Conservation (phyloP, 202 grass and related monocot genomes). For the Carex sylvatica region DNA sequence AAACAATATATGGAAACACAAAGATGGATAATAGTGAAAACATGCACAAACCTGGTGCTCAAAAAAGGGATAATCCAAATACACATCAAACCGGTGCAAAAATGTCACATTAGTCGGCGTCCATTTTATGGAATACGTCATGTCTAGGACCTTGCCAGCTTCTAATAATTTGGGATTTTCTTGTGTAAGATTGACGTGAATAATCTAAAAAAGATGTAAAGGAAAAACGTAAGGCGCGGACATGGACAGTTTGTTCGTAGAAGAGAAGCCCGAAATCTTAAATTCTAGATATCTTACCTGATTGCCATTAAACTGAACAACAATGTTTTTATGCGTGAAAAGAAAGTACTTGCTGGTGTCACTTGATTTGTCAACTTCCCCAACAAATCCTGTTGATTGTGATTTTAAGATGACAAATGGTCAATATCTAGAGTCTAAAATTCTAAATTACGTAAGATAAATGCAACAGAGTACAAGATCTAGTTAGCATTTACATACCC, state of each 20-base stretch:
- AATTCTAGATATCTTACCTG: slow-evolving; percentile 45
- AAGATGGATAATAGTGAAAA: slow-evolving; percentile 10
- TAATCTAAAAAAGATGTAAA: slow-evolving; percentile 58
- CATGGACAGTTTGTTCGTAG: background rate
- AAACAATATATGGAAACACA: background rate
- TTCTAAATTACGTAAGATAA: slow-evolving; percentile 18
- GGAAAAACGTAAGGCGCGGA: background rate
- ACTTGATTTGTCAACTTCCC: slow-evolving; percentile 74
- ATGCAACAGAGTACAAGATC: slow-evolving; percentile 4
- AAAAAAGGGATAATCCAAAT: slow-evolving; percentile 98
- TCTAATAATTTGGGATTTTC: slow-evolving; percentile 84
- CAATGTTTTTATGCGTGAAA: slow-evolving; percentile 88
- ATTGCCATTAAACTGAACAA: slow-evolving; percentile 69
- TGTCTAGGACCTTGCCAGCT: slow-evolving; percentile 62
- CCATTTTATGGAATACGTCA: slow-evolving; percentile 98
- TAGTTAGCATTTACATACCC: slow-evolving; percentile 56
- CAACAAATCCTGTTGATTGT: slow-evolving; percentile 67
- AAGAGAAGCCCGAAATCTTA: background rate
- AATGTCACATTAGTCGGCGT: slow-evolving; percentile 72
- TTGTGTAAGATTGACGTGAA: slow-evolving; percentile 99
- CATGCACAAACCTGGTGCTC: slow-evolving; percentile 76
- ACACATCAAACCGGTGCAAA: slow-evolving; percentile 89
- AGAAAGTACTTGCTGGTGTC: slow-evolving; percentile 68
- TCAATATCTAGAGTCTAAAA: slow-evolving; percentile 16
- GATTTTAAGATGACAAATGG: slow-evolving; percentile 16